Conservation (phyloP, 768 basidiomycete genomes). For the Asterophora lycoperdoides region DNA sequence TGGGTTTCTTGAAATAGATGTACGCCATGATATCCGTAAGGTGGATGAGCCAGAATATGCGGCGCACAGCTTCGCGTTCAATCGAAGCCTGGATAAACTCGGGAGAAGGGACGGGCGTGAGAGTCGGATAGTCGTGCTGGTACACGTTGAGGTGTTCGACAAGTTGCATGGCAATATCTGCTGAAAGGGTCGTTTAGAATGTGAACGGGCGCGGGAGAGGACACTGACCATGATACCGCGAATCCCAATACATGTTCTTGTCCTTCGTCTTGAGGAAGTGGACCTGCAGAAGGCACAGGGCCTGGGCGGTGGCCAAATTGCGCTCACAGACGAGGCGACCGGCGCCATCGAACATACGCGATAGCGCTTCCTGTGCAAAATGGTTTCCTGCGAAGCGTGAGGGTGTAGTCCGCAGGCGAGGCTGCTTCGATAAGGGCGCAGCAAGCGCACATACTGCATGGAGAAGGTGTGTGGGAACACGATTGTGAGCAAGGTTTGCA, state of each 20-base stretch:
- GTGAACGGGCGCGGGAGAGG: conserved; percentile 12
- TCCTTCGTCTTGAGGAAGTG: conserved; percentile 54
- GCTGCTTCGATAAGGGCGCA: conserved; percentile 68
- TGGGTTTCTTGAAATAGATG: conserved; percentile 43
- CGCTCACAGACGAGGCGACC: conserved; percentile 59
- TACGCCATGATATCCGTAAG: conserved; percentile 50
- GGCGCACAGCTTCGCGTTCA: conserved; percentile 74
- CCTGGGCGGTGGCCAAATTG: conserved; percentile 70
- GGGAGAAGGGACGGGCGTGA: conserved; percentile 54
- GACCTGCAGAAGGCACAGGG: conserved; percentile 67
- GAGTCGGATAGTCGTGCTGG: conserved; percentile 54
- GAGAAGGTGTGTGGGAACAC: conserved; percentile 66
- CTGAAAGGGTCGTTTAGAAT: conserved; percentile 18
- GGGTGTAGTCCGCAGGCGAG: conserved; percentile 52
- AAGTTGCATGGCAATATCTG: conserved; percentile 63
- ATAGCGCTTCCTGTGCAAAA: conserved; percentile 58
- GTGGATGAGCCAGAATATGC: conserved; percentile 78
- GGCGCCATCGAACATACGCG: conserved; percentile 67
- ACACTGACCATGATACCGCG: conserved; percentile 47
- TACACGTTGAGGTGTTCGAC: conserved; percentile 64
- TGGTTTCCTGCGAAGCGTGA: conserved; percentile 52
- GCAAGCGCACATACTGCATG: conserved; percentile 76
- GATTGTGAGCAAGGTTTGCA: conserved; percentile 57
- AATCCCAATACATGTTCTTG: conserved; percentile 32
- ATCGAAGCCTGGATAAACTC: conserved; percentile 58